These are phyloP conservation scores for Blastosporella zonata DNA, from an alignment of 1,284 basidiomycete genomes.

Conservation along the genomic window DNA sequence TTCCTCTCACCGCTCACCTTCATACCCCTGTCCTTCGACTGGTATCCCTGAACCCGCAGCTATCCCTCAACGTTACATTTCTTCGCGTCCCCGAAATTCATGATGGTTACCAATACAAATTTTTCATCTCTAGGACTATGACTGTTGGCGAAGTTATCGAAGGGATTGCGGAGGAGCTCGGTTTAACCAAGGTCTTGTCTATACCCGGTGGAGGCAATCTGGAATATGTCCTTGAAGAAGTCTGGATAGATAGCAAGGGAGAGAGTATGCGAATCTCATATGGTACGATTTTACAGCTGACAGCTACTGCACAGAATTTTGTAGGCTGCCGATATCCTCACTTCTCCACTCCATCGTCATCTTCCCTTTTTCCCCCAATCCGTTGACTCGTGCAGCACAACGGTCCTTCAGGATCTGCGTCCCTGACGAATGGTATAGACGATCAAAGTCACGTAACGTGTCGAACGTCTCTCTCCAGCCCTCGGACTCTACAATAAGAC, in stretches of 20 bases:
- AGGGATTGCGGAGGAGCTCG: conserved; percentile 60
- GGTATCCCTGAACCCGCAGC: conserved; percentile 64
- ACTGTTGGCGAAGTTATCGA: conserved; percentile 56
- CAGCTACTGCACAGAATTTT: conserved; percentile 33
- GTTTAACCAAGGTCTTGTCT: conserved; percentile 60
- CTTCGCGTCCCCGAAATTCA: conserved; percentile 76
- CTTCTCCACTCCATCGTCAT: conserved; percentile 38
- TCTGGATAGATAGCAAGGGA: conserved; percentile 44
- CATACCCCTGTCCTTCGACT: conserved; percentile 68
- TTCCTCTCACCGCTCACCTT: conserved; percentile 68
- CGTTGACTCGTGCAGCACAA: conserved; percentile 37
- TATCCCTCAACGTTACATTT: conserved; percentile 58
- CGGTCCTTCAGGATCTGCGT: conserved; percentile 60
- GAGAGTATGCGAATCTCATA: conserved; percentile 43
- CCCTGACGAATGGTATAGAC: conserved; percentile 77
- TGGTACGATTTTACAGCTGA: conserved; percentile 6
- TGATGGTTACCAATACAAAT: conserved; percentile 64
- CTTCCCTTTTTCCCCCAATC: conserved; percentile 36
- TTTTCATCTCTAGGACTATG: conserved; percentile 56
- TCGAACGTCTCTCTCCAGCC: conserved; percentile 45
- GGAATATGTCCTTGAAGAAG: conserved; percentile 68
- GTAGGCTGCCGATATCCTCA: conserved; percentile 36
- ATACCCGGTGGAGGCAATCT: conserved; percentile 58
- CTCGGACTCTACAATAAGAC: conserved; percentile 49
- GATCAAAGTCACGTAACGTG: conserved; percentile 53